phyloP scores from a whole-genome alignment of 2,329 filamentous ascomycete species.

The Pseudogymnoascus sp. region DNA sequence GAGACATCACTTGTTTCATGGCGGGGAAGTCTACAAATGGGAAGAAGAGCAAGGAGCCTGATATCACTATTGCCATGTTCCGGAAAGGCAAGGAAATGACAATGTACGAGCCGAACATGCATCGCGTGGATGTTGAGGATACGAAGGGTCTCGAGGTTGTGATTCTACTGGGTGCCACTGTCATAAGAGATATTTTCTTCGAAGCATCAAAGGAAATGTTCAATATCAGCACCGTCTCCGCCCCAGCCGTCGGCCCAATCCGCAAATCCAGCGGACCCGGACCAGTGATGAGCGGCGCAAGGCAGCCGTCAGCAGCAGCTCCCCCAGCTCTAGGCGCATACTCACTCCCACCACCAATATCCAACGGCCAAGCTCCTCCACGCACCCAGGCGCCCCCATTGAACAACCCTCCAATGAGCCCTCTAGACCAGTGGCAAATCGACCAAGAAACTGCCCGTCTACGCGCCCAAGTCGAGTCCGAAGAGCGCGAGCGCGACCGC shows the following conservation, averaged over 20 bases:
- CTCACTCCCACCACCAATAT: slow-evolving; percentile 17
- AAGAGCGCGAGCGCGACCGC: slow-evolving; percentile 41
- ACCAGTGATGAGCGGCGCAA: slow-evolving; percentile 24
- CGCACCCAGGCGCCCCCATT: slow-evolving; percentile 17
- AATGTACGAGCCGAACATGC: slow-evolving; percentile 87
- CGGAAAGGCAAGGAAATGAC: slow-evolving; percentile 63
- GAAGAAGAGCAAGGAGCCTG: slow-evolving; percentile 81
- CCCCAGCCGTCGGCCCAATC: slow-evolving; percentile 24
- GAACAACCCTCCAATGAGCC: slow-evolving; percentile 26
- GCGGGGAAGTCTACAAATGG: slow-evolving; percentile 66
- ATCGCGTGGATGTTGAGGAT: slow-evolving; percentile 86
- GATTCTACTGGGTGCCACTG: slow-evolving; percentile 54
- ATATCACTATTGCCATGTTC: slow-evolving; percentile 90
- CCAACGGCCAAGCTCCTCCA: slow-evolving; percentile 16
- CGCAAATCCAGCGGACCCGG: slow-evolving; percentile 23
- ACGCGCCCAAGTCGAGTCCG: slow-evolving; percentile 39
- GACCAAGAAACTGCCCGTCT: slow-evolving; percentile 74
- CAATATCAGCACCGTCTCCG: slow-evolving; percentile 51
- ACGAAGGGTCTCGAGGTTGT: slow-evolving; percentile 86
- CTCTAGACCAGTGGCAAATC: slow-evolving; percentile 35
- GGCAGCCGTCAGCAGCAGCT: slow-evolving; percentile 13
- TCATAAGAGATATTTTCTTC: slow-evolving; percentile 58
- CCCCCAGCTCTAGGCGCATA: slow-evolving; percentile 12
- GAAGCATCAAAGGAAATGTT: slow-evolving; percentile 65
- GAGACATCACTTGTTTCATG: slow-evolving; percentile 82